Evolutionary conservation across 2,329 filamentous ascomycete genomes (phyloP).

Genomic region (Cordyceps pruinosa): DNA sequence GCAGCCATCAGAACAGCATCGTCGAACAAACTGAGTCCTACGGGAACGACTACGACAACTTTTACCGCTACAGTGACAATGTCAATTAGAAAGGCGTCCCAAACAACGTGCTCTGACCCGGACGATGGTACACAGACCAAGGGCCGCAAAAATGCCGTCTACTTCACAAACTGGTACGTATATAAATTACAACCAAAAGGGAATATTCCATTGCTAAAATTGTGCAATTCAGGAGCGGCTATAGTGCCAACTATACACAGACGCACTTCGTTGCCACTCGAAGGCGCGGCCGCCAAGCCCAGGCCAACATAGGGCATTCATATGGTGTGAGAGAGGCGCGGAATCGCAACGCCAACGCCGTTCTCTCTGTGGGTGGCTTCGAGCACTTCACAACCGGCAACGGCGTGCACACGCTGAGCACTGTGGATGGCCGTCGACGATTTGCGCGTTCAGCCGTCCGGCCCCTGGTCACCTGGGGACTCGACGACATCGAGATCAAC

Average conservation of each 20-base stretch:
- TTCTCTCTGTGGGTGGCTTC: slow-evolving; percentile 81
- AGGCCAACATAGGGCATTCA: slow-evolving; percentile 72
- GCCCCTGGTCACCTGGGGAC: slow-evolving; percentile 61
- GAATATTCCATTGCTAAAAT: slow-evolving; percentile 1
- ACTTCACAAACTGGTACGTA: slow-evolving; percentile 49
- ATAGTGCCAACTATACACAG: slow-evolving; percentile 66
- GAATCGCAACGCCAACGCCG: slow-evolving; percentile 67
- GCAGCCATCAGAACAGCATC: neutral
- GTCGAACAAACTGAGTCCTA: slow-evolving; percentile 4
- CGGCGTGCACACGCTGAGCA: slow-evolving; percentile 22
- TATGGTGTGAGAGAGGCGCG: slow-evolving; percentile 65
- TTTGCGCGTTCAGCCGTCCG: slow-evolving; percentile 65
- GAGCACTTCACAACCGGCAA: slow-evolving; percentile 57
- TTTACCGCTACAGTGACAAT: neutral
- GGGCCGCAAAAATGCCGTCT: slow-evolving; percentile 35
- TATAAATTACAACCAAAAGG: neutral
- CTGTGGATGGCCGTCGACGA: slow-evolving; percentile 49
- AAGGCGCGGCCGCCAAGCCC: slow-evolving; percentile 52
- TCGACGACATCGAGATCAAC: slow-evolving; percentile 51
- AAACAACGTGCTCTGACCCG: neutral
- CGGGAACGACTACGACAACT: neutral
- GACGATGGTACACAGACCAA: neutral
- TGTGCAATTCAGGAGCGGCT: slow-evolving; percentile 51
- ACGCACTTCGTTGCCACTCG: slow-evolving; percentile 44
- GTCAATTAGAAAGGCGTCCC: neutral